Base-by-base conservation (phyloP, 176 grass and related monocot species). In the Aegilops longissima region DNA sequence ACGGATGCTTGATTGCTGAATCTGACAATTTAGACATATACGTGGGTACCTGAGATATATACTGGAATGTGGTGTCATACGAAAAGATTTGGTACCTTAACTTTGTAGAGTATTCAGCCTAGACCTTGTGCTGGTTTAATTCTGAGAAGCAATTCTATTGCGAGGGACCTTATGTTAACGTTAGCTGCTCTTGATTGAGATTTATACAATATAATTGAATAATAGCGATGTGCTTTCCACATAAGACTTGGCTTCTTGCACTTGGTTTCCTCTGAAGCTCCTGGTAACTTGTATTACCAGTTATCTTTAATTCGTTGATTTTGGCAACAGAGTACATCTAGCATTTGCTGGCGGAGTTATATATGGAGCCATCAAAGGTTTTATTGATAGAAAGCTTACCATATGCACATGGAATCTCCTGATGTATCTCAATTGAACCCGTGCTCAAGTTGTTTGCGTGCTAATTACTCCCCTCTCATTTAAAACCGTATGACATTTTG, bases 181-280 rank as follows among this genome's bases (percentile, higher is more conserved):
- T 61, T 79, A 79, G 54, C 31, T 61, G 54, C 54, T 79, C 56
- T n/a, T 79, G 76, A n/a, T 38, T 78, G 76, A 78, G 20, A 61
- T 61, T 1, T 78, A 78, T 23, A 38, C 10, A 23, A n/a, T 23
- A 58, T 78, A 36, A 61, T 77, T 7, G 76, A 59, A 78, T 58
- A 35, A 30, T 49, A 51, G 23, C 27, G 24, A 44, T 75, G 16
- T 75, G 6, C 13, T 75, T 75, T 24, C 12, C 24, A 30, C 44
- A 30, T 12, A 75, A 51, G 24, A 75, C 42, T 75, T 27, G 70
- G n/a, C 44, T 45, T 45, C 39, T 45, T 73, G 21, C 39, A 73
- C 5, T 24, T 72, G 35, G 36, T 72, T 42, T 45, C 70, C n/a
- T 73, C 71, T 73, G 71, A 73, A 73, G 39, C 71, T 45, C n/a